These are phyloP conservation scores for Xanthoceras sorbifolium DNA, from an alignment of 345 rosid genomes.

Conservation along the genomic window DNA sequence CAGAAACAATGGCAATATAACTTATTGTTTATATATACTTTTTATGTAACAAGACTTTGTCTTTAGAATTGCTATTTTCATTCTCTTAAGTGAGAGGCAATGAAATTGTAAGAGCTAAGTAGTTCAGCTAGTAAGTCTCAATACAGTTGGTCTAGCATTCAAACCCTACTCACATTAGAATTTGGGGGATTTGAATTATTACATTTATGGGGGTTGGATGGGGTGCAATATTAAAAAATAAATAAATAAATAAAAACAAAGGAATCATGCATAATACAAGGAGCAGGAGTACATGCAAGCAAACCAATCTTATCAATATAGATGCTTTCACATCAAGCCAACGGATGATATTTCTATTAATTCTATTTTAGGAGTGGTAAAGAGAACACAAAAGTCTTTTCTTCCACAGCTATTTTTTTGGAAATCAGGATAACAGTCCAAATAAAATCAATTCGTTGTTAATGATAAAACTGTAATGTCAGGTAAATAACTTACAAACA, in stretches of 20 bases:
- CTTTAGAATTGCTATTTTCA: background rate
- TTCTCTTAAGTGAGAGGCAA: background rate
- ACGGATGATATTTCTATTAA: background rate
- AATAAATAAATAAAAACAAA: background rate
- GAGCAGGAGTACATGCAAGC: conserved; percentile 8
- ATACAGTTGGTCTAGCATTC: background rate
- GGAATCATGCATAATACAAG: background rate
- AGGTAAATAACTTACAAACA: background rate
- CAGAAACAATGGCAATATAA: conserved; percentile 2
- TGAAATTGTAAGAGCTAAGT: background rate
- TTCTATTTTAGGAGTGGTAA: background rate
- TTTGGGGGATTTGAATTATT: background rate
- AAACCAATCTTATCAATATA: background rate
- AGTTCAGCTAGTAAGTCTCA: background rate
- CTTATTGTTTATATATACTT: background rate
- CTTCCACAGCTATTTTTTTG: background rate
- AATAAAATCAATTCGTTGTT: conserved; percentile 3
- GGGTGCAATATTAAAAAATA: background rate
- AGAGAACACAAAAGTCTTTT: background rate
- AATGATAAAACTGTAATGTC: background rate
- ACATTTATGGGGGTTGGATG: background rate
- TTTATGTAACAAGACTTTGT: background rate
- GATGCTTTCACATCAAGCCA: conserved; percentile 6
- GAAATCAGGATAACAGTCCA: background rate
- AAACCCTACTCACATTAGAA: background rate